These are phyloP conservation scores for Ogataea chonburiensis DNA, from an alignment of 805 yeast genomes.

Conservation along the genomic window DNA sequence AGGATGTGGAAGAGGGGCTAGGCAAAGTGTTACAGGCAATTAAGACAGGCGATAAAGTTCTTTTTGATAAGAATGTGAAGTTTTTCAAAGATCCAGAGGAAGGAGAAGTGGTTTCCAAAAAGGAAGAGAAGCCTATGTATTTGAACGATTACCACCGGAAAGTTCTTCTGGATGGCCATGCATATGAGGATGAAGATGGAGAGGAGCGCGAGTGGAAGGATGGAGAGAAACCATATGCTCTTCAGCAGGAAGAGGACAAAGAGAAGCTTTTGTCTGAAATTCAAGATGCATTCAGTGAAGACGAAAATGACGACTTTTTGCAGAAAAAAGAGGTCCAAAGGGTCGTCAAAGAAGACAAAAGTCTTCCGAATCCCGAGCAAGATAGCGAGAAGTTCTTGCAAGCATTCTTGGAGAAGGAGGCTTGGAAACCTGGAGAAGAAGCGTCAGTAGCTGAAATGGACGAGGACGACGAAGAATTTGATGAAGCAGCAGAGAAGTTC, in stretches of 20 bases:
- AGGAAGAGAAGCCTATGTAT: slow-evolving; percentile 70
- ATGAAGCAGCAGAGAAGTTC: slow-evolving; percentile 85
- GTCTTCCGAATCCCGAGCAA: slow-evolving; percentile 63
- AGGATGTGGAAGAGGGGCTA: slow-evolving; percentile 79
- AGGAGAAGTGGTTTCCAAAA: slow-evolving; percentile 28
- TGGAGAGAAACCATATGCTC: slow-evolving; percentile 65
- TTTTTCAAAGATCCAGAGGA: slow-evolving; percentile 70
- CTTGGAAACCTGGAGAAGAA: slow-evolving; percentile 84
- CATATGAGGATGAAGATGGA: slow-evolving; percentile 53
- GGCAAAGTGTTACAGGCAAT: slow-evolving; percentile 69
- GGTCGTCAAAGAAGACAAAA: slow-evolving; percentile 13
- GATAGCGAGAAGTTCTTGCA: slow-evolving; percentile 70
- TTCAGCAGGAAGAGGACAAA: slow-evolving; percentile 75
- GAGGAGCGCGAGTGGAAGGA: slow-evolving; percentile 45
- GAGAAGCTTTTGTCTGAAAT: slow-evolving; percentile 73
- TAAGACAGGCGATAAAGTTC: slow-evolving; percentile 59
- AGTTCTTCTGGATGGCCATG: slow-evolving; percentile 69
- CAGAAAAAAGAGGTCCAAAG: slow-evolving; percentile 49
- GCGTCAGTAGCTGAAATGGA: slow-evolving; percentile 44
- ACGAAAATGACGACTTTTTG: slow-evolving; percentile 48
- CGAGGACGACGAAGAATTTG: slow-evolving; percentile 84
- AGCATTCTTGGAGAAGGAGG: slow-evolving; percentile 71
- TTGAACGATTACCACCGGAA: slow-evolving; percentile 91
- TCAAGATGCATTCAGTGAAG: slow-evolving; percentile 60
- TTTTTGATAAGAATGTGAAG: slow-evolving; percentile 65